Conservation (phyloP, 164 flowering plant species). For the Berberis vulgaris region DNA sequence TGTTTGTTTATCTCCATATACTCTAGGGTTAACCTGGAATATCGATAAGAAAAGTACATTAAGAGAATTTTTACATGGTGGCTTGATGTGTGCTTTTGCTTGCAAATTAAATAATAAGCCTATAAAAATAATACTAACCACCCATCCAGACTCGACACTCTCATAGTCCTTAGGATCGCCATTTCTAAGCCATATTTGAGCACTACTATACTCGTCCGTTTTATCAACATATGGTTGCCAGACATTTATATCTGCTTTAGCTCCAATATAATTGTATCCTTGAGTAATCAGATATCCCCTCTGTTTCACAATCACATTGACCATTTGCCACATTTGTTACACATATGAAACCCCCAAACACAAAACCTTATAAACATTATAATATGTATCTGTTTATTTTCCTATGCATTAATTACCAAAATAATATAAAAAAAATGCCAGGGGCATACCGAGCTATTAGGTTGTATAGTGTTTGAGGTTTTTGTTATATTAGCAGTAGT, state of each 20-base stretch:
- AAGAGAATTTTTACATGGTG: too few relatives aligned
- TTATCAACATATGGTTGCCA: conserved; percentile 36
- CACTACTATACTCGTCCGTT: conserved; percentile 37
- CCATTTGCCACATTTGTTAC: too few relatives aligned
- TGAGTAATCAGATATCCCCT: conserved; percentile 24
- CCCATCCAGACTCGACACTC: conserved; percentile 38
- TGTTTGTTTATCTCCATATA: conserved; percentile 45
- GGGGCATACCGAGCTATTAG: too few relatives aligned
- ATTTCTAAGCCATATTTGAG: conserved; percentile 24
- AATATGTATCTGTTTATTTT: too few relatives aligned
- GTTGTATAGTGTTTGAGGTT: too few relatives aligned
- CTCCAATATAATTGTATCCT: conserved; percentile 34
- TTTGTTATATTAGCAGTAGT: too few relatives aligned
- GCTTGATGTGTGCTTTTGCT: too few relatives aligned
- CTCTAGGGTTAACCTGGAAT: conserved; percentile 44
- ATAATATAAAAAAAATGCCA: too few relatives aligned
- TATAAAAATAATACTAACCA: neutral
- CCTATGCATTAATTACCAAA: too few relatives aligned
- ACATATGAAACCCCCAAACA: too few relatives aligned
- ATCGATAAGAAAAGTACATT: neutral
- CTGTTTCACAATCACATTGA: conserved; percentile 14
- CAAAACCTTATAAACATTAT: too few relatives aligned
- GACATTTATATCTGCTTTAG: conserved; percentile 36
- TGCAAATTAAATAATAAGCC: neutral
- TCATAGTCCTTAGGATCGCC: conserved; percentile 16